A percentile compares a stretch with the other conserved stretches of the same genome.
Evolutionary conservation across 495 filamentous ascomycete species (phyloP).

Genomic region (Podospora pseudocomata): DNA sequence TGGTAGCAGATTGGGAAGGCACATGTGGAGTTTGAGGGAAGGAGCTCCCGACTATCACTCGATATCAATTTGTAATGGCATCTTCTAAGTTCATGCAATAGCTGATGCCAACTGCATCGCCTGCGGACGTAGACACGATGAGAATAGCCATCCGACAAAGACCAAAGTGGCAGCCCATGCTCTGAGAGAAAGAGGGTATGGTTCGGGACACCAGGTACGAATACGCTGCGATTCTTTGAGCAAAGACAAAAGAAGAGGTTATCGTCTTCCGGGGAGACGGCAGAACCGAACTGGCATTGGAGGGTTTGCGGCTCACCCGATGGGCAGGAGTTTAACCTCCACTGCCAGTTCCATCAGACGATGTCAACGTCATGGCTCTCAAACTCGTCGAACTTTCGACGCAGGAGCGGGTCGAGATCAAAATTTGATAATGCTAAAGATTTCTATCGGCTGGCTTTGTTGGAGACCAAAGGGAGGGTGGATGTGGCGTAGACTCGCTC

Average conservation of each 20-base stretch:
- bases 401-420: background rate
- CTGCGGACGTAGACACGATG: background rate
- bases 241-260: conserved; percentile 60
- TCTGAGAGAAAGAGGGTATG: background rate
- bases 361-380: background rate
- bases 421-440: background rate
- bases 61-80: background rate
- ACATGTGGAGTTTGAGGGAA: background rate
- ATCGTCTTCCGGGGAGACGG: conserved; percentile 56
- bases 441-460: background rate
- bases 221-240: conserved; percentile 73
- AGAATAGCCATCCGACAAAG: no score
- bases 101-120: no score
- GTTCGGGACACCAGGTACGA: background rate
- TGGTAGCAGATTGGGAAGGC: background rate
- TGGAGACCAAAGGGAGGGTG: background rate
- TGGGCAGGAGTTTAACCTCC: conserved; percentile 68
- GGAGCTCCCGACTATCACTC: background rate
- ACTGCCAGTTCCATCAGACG: background rate
- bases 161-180: background rate
- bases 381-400: background rate
- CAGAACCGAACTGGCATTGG: conserved; percentile 67
- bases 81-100: no score
- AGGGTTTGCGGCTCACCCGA: conserved; percentile 67
- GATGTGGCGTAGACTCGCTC: background rate